A percentile compares a stretch with the other conserved stretches of the same genome.
Conservation (phyloP, 2,329 filamentous ascomycete species). For the Aspergillus sp. region DNA sequence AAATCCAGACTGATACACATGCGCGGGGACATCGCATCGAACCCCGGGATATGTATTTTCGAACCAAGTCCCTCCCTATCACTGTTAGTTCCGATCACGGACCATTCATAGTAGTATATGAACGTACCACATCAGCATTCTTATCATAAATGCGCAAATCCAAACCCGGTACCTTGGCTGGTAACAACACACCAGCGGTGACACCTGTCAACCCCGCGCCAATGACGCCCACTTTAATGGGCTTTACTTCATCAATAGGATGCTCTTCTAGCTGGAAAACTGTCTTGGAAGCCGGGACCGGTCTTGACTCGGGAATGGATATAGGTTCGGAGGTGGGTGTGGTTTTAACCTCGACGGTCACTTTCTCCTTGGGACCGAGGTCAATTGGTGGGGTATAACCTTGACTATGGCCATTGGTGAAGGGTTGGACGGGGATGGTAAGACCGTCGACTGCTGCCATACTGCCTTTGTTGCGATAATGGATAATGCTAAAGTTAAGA, state of each 20-base stretch:
- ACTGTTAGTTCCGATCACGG: constrained; percentile 27
- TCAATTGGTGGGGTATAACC: not conserved
- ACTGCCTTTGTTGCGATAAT: not conserved
- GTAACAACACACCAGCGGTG: constrained; percentile 58
- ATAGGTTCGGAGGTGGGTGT: too few relatives aligned
- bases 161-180: constrained; percentile 61
- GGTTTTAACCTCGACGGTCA: constrained; percentile 8
- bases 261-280: constrained; percentile 36
- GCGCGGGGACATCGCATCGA: constrained; percentile 61
- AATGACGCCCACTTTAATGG: constrained; percentile 53
- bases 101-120: constrained; percentile 24
- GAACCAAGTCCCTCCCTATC: constrained; percentile 42
- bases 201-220: constrained; percentile 60
- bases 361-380: not conserved
- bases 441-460: not conserved
- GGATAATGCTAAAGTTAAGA: not conserved
- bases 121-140: constrained; percentile 57
- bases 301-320: too few relatives aligned
- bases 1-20: constrained; percentile 65
- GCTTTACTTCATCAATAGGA: constrained; percentile 43
- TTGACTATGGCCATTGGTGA: not conserved
- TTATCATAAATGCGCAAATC: constrained; percentile 62
- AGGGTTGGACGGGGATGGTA: not conserved
- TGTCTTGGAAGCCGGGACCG: constrained; percentile 5
- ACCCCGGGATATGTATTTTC: constrained; percentile 54